Base-by-base conservation (phyloP, 345 rosid genomes). In the Salix arbutifolia region DNA sequence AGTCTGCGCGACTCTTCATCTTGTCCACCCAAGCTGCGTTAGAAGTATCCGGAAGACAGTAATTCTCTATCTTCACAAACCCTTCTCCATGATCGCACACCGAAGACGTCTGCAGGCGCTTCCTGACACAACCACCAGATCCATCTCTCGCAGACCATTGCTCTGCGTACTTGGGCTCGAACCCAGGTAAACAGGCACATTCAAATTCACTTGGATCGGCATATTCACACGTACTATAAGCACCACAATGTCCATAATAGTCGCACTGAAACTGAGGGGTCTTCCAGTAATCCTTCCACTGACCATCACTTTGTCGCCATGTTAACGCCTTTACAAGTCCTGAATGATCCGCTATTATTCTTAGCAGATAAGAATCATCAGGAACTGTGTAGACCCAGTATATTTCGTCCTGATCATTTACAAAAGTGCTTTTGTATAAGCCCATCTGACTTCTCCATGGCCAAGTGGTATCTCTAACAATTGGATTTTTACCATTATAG, bases 71-170 rank as follows among this genome's bases (percentile, higher is more conserved):
- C 17, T 65, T 28, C 30, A 65, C 21, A 65, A 65, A 65, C 19
- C 40, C 68, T 65, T 65, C 68, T 16, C 68, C 68, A 16, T 65
- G 2, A 1, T 7, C 23, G 7, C 68, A 65, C 3, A 65, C 4
- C 7, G 53, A 48, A 16, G 19, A 48, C 0, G 53, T 48, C 0
- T 14, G 19, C 17, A 1, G 19, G 1, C 53, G 53, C 53, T 74
- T 48, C 35, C 53, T 66, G 50, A 48, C 23, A 48, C 77, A 74
- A n/a, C 77, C 77, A 33, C 71, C 77, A 0, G 48, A 65, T 33
- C 71, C 50, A 14, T 74, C 77, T n/a, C 67, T 60, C 50, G 52
- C 11, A 33, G 13, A 60, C 77, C 77, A 74, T 60, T 74, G 50
- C 1, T 13, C 21, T 26, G 48, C 52, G 26, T 58, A 65, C 23